Base-by-base conservation (phyloP, 2,329 filamentous ascomycete species). In the Exophiala mesophila region DNA sequence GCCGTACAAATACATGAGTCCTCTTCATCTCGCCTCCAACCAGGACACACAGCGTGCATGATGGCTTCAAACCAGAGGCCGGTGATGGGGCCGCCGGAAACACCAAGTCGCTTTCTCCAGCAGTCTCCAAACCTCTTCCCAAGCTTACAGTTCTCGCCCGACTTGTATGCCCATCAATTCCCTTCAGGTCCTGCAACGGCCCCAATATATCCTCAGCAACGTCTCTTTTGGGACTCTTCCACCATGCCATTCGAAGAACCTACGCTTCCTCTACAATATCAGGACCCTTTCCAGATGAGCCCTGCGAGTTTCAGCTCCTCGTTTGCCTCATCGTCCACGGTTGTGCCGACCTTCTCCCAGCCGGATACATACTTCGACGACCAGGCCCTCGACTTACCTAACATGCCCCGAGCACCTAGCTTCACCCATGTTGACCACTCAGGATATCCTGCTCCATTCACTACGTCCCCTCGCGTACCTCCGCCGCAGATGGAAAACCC, bases 71-170 rank as follows among this genome's bases (percentile, higher is more conserved):
- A 48, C 17, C 56, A 44, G 38, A 45, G 36, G 41, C 52, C 39
- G 41, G 9, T 35, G n/a, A 65, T 58, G 62, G 62, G 13, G 56
- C 68, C 20, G 59, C 69, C 67, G 9, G 66, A 70, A 47, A 69
- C 67, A 4, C 67, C 68, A 3, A 69, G 65, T 50, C 61, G 68
- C 43, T 54, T 69, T 10, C 56, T 71, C 43, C 45, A 53, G 35
- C 59, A 61, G 6, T 72, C 69, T 2, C 68, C 70, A 8, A 59
- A 63, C 50, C 66, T 77, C 17, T 76, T 74, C 54, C 65, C 68
- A 4, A 70, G 68, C 43, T 59, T 79, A 19, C 76, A 77, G 39
- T 76, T 76, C 49, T 78, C 77, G 2, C 76, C 76, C 4, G 74
- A 78, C 45, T 63, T 77, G 45, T 74, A 78, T 50, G 71, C 30